These are phyloP conservation scores for Colletotrichum somersetense DNA, from an alignment of 2,329 filamentous ascomycete species.

Conservation along the genomic window DNA sequence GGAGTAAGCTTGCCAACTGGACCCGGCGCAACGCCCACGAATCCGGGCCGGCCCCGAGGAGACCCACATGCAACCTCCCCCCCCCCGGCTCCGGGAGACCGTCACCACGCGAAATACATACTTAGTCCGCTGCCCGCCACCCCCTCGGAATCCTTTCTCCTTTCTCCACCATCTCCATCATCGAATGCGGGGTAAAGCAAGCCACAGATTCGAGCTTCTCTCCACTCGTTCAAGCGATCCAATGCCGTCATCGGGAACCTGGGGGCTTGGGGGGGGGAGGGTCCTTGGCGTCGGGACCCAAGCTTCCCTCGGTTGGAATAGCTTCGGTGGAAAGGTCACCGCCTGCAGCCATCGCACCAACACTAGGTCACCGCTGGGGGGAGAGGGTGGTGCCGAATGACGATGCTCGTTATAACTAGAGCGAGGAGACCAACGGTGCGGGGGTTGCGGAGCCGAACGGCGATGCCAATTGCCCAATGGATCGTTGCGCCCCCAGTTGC, in stretches of 20 bases:
- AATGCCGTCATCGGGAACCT: constrained; percentile 31
- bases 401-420: constrained; percentile 13
- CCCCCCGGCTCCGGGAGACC: neutral
- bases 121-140: constrained; percentile 13
- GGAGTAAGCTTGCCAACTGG: neutral
- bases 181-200: constrained; percentile 31
- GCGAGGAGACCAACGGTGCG: constrained; percentile 19
- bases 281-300: constrained; percentile 2
- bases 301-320: constrained; percentile 27
- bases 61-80: neutral
- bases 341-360: constrained; percentile 14
- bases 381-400: constrained; percentile 14
- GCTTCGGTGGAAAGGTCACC: constrained; percentile 28
- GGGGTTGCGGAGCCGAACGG: constrained; percentile 38
- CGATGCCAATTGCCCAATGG: constrained; percentile 24
- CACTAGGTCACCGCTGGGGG: neutral
- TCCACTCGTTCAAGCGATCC: constrained; percentile 38
- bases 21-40: neutral
- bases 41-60: constrained; percentile 23
- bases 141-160: neutral
- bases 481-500: neutral
- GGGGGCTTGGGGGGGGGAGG: neutral
- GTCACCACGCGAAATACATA: neutral
- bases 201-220: constrained; percentile 8
- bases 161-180: constrained; percentile 18